These are phyloP conservation scores for Fusarium sp. DNA, from an alignment of 2,329 filamentous ascomycete species.

Conservation along the genomic window DNA sequence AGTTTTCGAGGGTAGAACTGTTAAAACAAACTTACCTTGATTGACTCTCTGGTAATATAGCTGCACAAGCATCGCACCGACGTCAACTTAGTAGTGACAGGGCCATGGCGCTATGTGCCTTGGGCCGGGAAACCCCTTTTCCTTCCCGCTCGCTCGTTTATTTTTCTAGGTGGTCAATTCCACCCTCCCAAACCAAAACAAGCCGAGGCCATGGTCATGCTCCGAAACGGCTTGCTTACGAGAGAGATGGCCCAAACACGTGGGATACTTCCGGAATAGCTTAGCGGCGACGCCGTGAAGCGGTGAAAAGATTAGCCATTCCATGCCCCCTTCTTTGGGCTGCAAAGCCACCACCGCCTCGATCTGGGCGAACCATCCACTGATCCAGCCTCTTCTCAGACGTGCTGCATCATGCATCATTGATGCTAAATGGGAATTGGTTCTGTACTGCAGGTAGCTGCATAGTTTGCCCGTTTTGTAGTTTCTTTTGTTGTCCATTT, in stretches of 20 bases:
- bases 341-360: constrained; percentile 33
- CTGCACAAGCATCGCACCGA: too few species aligned
- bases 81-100: constrained; percentile 22
- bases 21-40: too few species aligned
- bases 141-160: constrained; percentile 35
- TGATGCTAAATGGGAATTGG: constrained; percentile 6
- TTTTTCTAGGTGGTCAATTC: constrained; percentile 27
- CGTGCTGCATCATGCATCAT: constrained; percentile 6
- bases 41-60: too few species aligned
- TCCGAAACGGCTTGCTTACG: constrained; percentile 35
- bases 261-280: constrained; percentile 45
- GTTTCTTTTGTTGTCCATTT: constrained; percentile 1
- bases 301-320: constrained; percentile 45
- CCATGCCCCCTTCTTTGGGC: constrained; percentile 10
- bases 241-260: constrained; percentile 42
- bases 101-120: constrained; percentile 34
- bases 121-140: constrained; percentile 39
- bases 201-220: constrained; percentile 30
- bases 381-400: constrained; percentile 13
- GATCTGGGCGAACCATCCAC: constrained; percentile 29
- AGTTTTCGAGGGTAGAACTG: too few species aligned
- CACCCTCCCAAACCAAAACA: constrained; percentile 25
- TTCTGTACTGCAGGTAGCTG: background rate
- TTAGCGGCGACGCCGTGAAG: constrained; percentile 42
- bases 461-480: constrained; percentile 19